Conservation (phyloP, 2,329 filamentous ascomycete species). For the Bipolaris victoriae region DNA sequence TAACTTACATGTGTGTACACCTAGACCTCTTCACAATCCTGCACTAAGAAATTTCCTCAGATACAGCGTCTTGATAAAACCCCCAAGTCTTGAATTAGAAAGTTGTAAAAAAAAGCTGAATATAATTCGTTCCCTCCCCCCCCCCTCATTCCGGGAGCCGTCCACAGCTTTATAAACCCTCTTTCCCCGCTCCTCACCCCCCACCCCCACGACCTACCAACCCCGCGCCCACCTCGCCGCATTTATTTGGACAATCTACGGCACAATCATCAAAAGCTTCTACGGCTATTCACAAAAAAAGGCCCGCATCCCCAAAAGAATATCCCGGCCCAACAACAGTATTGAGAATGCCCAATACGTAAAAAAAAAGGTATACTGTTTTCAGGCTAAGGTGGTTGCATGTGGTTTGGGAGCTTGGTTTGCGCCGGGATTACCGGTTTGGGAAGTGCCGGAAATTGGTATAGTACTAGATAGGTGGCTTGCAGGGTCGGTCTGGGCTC, state of each 20-base stretch:
- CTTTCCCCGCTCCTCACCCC: constrained; percentile 27
- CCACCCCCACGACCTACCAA: constrained; percentile 12
- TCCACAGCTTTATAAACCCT: constrained; percentile 26
- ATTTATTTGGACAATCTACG: background rate
- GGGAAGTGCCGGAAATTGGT: constrained; percentile 21
- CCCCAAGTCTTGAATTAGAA: background rate
- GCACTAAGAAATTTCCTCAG: background rate
- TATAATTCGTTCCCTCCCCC: background rate
- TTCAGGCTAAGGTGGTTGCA: constrained; percentile 16
- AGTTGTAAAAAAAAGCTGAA: background rate
- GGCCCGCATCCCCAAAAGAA: background rate
- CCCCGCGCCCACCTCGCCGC: background rate
- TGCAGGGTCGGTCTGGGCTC: constrained; percentile 24
- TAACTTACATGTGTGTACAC: background rate
- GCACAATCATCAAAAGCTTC: too few relatives aligned
- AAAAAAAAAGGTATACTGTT: constrained; percentile 23
- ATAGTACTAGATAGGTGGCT: too few relatives aligned
- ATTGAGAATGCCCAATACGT: background rate
- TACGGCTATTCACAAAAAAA: too few relatives aligned
- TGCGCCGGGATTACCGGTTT: constrained; percentile 31
- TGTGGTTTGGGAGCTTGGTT: constrained; percentile 3
- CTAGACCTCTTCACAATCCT: background rate
- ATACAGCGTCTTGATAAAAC: background rate
- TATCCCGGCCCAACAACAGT: constrained; percentile 7
- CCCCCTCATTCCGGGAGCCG: constrained; percentile 14